Evolutionary conservation across 1,284 basidiomycete species (phyloP), one percentile per base, ranked within the genome.

Genomic region (Tausonia pullulans): DNA sequence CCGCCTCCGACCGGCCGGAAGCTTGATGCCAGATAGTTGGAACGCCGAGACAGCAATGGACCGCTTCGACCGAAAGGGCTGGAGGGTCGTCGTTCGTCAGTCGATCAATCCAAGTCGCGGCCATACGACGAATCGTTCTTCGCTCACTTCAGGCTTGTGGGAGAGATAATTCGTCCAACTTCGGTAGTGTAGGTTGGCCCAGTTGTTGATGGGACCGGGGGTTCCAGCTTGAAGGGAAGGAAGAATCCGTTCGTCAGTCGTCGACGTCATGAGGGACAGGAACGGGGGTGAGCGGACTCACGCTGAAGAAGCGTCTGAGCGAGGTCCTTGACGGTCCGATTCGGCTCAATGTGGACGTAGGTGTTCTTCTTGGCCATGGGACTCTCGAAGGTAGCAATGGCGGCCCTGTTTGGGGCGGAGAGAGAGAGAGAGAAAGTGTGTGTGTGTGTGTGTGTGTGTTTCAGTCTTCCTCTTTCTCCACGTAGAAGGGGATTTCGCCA

Each of bases 31-130:
- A 13, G 88, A 86, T 0, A 98, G 79, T 70, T 86, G 80, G 76
- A 95, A 98, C 0, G 94, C 88, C 27, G 89, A 90, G 46, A 98
- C 74, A 0, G 87, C 90, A 49, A 97, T 74, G 5, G 85, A 83
- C 55, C 54, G 51, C 9, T 51, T 46, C 10, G 49, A 7, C 52
- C 51, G 49, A 7, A 61, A 14, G 5, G n/a, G 6, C 40, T 43
- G 44, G 39, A 41, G 27, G 27, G 27, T 27, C 27, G 27, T 27
- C 27, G 27, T 27, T 27, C 27, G 27, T 27, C 27, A 27, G 27
- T 27, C 27, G 27, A 27, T 27, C 27, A 27, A 27, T 27, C 27
- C 1, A 27, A 27, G 27, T 27, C 27, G 27, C 27, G 27, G 27
- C 27, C 27, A 27, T 27, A 27, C 1, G 27, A 27, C 27, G 27